Evolutionary conservation across 2,329 filamentous ascomycete genomes (phyloP).

Genomic region (Colletotrichum euphorbiae): DNA sequence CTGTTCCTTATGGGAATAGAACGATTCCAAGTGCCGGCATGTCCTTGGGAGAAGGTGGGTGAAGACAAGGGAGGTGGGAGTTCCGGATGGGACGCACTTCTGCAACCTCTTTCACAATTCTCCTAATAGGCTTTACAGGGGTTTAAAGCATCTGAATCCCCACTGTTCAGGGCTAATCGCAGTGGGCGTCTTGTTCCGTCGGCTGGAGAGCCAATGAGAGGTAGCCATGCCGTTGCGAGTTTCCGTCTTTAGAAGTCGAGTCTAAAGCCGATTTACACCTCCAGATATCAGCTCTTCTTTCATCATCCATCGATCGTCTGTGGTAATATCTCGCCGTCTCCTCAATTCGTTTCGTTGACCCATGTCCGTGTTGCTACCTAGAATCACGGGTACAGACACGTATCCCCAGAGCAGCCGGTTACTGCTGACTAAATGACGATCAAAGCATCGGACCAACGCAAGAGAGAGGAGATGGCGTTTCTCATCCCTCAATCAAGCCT

Average conservation of each 20-base stretch:
- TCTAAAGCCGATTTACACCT: not conserved
- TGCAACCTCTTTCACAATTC: constrained; percentile 2
- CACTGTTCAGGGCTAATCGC: constrained; percentile 12
- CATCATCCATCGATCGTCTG: not conserved
- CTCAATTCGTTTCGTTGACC: not conserved
- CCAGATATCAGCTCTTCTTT: not conserved
- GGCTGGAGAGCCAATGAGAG: constrained; percentile 18
- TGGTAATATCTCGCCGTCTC: not conserved
- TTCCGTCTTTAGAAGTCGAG: constrained; percentile 32
- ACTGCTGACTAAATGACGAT: not conserved
- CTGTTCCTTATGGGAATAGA: constrained; percentile 6
- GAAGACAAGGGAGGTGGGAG: not conserved
- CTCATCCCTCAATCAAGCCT: constrained; percentile 12
- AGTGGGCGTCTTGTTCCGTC: constrained; percentile 2
- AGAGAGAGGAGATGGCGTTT: not conserved
- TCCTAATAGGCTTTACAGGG: constrained; percentile 13
- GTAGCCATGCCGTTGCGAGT: constrained; percentile 8
- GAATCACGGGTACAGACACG: not conserved
- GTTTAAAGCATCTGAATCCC: constrained; percentile 16
- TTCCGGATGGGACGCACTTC: constrained; percentile 5
- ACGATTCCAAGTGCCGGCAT: constrained; percentile 26
- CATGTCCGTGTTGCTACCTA: not conserved
- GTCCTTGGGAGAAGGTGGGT: constrained; percentile 19
- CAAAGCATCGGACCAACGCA: not conserved
- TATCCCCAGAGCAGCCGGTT: not conserved